Evolutionary conservation across 371 early-diverging fungal genomes (phyloP), one percentile per base, ranked within the genome.

Genomic region (Smittium culicis): DNA sequence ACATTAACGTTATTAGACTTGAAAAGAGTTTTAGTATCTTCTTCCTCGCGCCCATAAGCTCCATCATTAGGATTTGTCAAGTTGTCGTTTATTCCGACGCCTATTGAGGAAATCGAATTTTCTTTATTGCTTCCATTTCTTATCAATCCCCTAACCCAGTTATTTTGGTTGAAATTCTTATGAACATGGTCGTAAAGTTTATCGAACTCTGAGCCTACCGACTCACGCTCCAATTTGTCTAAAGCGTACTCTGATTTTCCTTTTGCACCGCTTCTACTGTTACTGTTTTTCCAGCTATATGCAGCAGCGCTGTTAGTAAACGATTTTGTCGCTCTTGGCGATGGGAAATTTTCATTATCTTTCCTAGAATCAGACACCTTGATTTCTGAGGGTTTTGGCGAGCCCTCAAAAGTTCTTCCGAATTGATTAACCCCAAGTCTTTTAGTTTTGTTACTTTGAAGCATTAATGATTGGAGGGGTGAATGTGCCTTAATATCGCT

Each of bases 171-270:
- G 24, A 35, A 54, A 8, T 34, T 35, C 30, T 64, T 64, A 27
- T 76, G 77, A 20, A 76, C 71, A 73, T 72, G 75, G 17, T 72
- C 72, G 64, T 72, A 78, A 31, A 78, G 67, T 5, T 74, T 75
- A 69, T 78, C 78, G 61, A 78, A 78, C 65, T 78, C 78, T 56
- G 74, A 65, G 62, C 78, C 78, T 64, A 78, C 74, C 31, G 75
- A 72, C 60, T 78, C 78, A 34, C 76, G 72, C 25, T 72, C 71
- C 34, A 71, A 71, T 55, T 73, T 69, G 35, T 74, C 74, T 30
- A 77, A 70, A 34, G 34, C 14, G 45, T 45, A 45, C 20, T 8
- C 8, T 14, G 45, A 45, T 11, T 25, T 11, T 3, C 25, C 25
- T 57, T 57, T 57, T 57, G 57, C 57, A 11, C 16, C 3, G 57